Conservation (phyloP, 108 stramenopile genomes). For the Epithemia pelagica region DNA sequence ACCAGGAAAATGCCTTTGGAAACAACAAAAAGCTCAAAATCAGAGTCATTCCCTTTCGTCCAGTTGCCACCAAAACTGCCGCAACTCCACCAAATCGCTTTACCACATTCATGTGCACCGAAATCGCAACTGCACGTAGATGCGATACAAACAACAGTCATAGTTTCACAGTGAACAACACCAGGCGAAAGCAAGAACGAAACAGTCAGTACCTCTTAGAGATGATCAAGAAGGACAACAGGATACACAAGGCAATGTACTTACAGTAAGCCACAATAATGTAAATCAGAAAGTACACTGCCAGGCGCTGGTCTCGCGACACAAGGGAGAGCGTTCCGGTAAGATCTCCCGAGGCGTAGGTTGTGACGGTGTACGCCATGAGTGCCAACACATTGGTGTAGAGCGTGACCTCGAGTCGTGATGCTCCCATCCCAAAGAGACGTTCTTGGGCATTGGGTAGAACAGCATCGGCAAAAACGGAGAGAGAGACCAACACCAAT, state of each 20-base stretch:
- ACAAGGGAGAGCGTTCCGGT: constrained; percentile 62
- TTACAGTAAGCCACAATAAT: constrained; percentile 72
- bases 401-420: constrained; percentile 85
- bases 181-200: too few relatives aligned
- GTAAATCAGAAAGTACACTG: constrained; percentile 64
- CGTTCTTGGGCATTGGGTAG: constrained; percentile 94
- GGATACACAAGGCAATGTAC: too few relatives aligned
- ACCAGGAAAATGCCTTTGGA: constrained; percentile 86
- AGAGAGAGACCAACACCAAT: constrained; percentile 74
- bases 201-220: too few relatives aligned
- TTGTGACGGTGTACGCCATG: constrained; percentile 76
- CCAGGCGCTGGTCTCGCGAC: constrained; percentile 28
- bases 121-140: constrained; percentile 75
- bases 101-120: constrained; percentile 85
- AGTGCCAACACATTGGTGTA: constrained; percentile 89
- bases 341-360: constrained; percentile 81
- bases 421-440: constrained; percentile 62
- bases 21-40: constrained; percentile 82
- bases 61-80: constrained; percentile 86
- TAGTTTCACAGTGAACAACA: too few relatives aligned
- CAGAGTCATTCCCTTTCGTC: constrained; percentile 90
- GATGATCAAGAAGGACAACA: too few relatives aligned
- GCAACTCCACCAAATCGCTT: constrained; percentile 91
- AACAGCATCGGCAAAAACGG: constrained; percentile 88
- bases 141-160: too few relatives aligned